Percentiles rank a stretch among this genome's conserved stretches.
These are phyloP conservation scores for Cystobasidiaceae sp. DNA, from an alignment of 1,284 basidiomycete genomes.

Conservation along the genomic window DNA sequence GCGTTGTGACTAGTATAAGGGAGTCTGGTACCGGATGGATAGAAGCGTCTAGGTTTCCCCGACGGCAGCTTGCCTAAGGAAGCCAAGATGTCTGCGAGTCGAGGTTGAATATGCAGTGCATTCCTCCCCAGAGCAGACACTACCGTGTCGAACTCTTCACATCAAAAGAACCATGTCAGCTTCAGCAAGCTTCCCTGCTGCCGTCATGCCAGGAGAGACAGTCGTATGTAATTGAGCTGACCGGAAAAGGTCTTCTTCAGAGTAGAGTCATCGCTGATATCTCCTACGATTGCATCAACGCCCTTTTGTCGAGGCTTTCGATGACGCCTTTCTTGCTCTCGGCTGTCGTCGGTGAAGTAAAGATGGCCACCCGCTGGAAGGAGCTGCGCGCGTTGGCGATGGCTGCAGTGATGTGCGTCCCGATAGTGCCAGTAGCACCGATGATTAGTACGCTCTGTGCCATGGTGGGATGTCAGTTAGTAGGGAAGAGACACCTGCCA, in stretches of 20 bases:
- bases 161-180: neutral
- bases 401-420: slow-evolving; percentile 29
- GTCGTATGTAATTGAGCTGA: neutral
- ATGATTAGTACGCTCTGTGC: slow-evolving; percentile 29
- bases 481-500: no score
- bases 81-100: slow-evolving; percentile 24
- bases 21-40: slow-evolving; percentile 22
- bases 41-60: slow-evolving; percentile 31
- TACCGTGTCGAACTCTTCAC: slow-evolving; percentile 28
- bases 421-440: slow-evolving; percentile 32
- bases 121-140: slow-evolving; percentile 32
- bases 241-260: slow-evolving; percentile 30
- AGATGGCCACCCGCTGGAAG: slow-evolving; percentile 28
- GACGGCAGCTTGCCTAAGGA: neutral
- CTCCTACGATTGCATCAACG: slow-evolving; percentile 29
- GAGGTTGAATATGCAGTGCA: slow-evolving; percentile 28
- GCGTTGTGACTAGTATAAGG: neutral
- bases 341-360: slow-evolving; percentile 30
- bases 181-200: neutral
- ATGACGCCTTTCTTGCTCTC: slow-evolving; percentile 22
- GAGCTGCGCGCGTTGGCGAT: slow-evolving; percentile 10
- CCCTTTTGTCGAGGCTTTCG: slow-evolving; percentile 19
- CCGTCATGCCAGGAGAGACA: no score
- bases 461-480: neutral
- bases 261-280: slow-evolving; percentile 20